Evolutionary conservation across 1,284 basidiomycete species (phyloP).

Genomic region (Sphaerobolus stellatus): DNA sequence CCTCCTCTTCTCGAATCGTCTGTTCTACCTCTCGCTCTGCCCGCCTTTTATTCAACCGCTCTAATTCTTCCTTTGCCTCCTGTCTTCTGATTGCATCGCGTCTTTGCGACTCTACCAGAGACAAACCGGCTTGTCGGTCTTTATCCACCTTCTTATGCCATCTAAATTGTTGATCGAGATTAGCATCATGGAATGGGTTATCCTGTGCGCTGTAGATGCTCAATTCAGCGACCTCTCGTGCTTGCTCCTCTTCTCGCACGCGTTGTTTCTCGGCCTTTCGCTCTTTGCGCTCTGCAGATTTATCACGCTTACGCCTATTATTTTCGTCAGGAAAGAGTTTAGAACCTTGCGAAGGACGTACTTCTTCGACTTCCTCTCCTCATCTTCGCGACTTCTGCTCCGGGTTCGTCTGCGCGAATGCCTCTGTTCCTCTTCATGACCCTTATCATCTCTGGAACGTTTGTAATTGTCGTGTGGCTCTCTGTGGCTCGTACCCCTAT

Average conservation of each 20-base stretch:
- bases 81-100: slow-evolving; percentile 79
- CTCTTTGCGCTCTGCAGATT: slow-evolving; percentile 71
- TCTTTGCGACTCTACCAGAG: slow-evolving; percentile 74
- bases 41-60: slow-evolving; percentile 84
- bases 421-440: neutral
- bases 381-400: slow-evolving; percentile 24
- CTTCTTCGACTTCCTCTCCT: slow-evolving; percentile 61
- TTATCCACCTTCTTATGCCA: slow-evolving; percentile 99
- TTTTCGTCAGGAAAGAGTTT: slow-evolving; percentile 10
- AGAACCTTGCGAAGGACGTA: slow-evolving; percentile 30
- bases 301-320: slow-evolving; percentile 73
- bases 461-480: neutral
- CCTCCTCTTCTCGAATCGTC: slow-evolving; percentile 88
- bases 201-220: slow-evolving; percentile 92
- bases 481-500: neutral
- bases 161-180: slow-evolving; percentile 90
- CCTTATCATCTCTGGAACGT: neutral
- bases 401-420: neutral
- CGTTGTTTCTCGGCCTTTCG: slow-evolving; percentile 82
- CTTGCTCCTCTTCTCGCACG: slow-evolving; percentile 81
- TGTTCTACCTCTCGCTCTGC: slow-evolving; percentile 92
- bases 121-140: slow-evolving; percentile 87
- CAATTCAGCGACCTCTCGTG: slow-evolving; percentile 82
- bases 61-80: slow-evolving; percentile 95
- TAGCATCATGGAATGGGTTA: slow-evolving; percentile 98